Base-by-base conservation (phyloP, 768 basidiomycete species). In the Crepidotus variabilis region DNA sequence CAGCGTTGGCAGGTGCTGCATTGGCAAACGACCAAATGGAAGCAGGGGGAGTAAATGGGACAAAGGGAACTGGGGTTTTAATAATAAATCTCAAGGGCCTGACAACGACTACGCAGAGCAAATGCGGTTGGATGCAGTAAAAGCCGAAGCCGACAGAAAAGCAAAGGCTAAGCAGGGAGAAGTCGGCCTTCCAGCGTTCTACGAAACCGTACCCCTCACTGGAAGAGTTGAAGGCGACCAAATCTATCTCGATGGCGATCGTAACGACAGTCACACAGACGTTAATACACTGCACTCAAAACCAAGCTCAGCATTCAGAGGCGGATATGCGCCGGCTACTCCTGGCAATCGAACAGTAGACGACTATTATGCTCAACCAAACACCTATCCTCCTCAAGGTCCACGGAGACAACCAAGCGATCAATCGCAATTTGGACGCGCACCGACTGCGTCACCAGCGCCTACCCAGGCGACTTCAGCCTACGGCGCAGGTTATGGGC, bases 141-240 rank as follows among this genome's bases (percentile, higher is more conserved):
- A 91, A 65, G 91, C 92, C 8, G 92, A 93, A 66, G 86, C 82
- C 6, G 91, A 94, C 62, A 81, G 92, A 59, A 93, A 92, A 67
- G 87, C 87, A 11, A 78, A 78, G 33, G 85, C 85, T 60, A 74
- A 74, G 58, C 74, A 77, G 8, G 72, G 71, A 43, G 90, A 91
- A 71, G 74, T 75, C 54, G 92, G 92, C 16, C 68, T 94, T 1
- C 90, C 91, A 9, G 80, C 87, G 8, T 90, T 93, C 71, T 73
- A 82, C 34, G 91, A 92, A 68, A 79, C 82, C 32, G 83, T 86
- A 56, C 91, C 91, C 18, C 77, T 93, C 55, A 85, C 84, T 11
- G 78, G 72, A 2, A 79, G 80, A 22, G 67, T 80, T 3, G 83
- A 85, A 16, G 82, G 81, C 22, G 81, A 86, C 32, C 77, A 80